Evolutionary conservation across 306 rosid genomes (phyloP), one percentile per base, ranked within the genome.

Genomic region (Pyrus bretschneideri): DNA sequence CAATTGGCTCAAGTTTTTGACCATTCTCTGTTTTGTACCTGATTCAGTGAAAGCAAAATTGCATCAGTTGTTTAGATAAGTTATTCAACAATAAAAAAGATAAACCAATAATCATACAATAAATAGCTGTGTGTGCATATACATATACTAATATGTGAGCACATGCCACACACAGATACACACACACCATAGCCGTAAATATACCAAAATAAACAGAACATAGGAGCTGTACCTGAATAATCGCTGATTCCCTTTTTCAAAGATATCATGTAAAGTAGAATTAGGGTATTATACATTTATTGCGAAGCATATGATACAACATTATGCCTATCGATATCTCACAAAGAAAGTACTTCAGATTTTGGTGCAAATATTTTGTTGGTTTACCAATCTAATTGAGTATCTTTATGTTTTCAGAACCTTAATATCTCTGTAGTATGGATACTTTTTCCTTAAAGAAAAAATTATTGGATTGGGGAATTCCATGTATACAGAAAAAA

Each of bases 1-100:
- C 97, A 69, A 95, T 80, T 62, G 99, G 99, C 87, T 95, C 99
- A 76, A 92, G 96, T 85, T 84, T 95, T 77, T 80, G 79, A 78
- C 91, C 81, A 17, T 79, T 86, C 82, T 90, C 99, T 55, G 75
- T 87, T 86, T 95, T 92, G 80, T 95, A 95, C 99, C 99, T 95
- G 83, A 83, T 81, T 71, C 72, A 82, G 77, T 21, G 79, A 58
- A 60, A 63, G 8, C 54, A 30, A 68, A 46, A 51, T 44, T 33
- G 52, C 18, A 21, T 58, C 76, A 70, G 69, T 51, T 62, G 38
- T 62, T 71, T 31, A 76, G 68, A 80, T 13, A 72, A 57, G 25
- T 75, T 65, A 23, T 71, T 61, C 29, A 69, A 67, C 44, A 27
- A 19, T 5, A 17, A 10, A 7, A 73, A 18, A 19, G 58, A 61